phyloP scores from a whole-genome alignment of 2,329 filamentous ascomycete genomes.

The Aschersonia sp. region DNA sequence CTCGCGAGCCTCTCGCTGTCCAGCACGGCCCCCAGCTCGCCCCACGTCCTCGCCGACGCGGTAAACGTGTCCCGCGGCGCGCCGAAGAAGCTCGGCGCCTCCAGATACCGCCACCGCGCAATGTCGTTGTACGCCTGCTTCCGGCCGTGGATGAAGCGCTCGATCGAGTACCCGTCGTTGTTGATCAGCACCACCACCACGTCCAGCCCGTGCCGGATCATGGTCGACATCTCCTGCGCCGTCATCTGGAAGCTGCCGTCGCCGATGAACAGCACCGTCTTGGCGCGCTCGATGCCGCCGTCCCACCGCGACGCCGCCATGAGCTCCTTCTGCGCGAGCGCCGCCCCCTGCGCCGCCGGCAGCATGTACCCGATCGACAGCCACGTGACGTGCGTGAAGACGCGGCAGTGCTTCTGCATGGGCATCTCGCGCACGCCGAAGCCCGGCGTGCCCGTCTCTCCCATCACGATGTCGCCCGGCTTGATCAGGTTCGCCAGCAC shows the following conservation, averaged over 20 bases:
- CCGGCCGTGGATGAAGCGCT: slow-evolving; percentile 40
- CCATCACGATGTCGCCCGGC: slow-evolving; percentile 38
- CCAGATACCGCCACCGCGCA: slow-evolving; percentile 34
- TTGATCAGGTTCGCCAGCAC: slow-evolving; percentile 29
- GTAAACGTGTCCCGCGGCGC: slow-evolving; percentile 11
- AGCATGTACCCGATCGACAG: slow-evolving; percentile 48
- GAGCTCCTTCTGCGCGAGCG: slow-evolving; percentile 36
- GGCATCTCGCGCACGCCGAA: slow-evolving; percentile 36
- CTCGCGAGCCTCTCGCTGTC: neutral
- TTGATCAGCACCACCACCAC: slow-evolving; percentile 40
- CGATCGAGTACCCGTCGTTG: slow-evolving; percentile 45
- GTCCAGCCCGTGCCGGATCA: slow-evolving; percentile 38
- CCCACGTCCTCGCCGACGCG: slow-evolving; percentile 3
- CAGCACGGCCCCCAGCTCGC: slow-evolving; percentile 1
- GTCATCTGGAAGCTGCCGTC: slow-evolving; percentile 54
- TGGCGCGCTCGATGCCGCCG: slow-evolving; percentile 8
- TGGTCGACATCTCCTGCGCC: slow-evolving; percentile 49
- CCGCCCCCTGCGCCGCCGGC: slow-evolving; percentile 38
- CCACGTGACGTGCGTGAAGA: slow-evolving; percentile 40
- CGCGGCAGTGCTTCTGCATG: slow-evolving; percentile 30
- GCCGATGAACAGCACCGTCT: slow-evolving; percentile 42
- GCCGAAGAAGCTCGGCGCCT: slow-evolving; percentile 33
- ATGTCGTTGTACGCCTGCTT: slow-evolving; percentile 39
- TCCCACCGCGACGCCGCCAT: slow-evolving; percentile 6
- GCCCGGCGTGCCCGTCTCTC: slow-evolving; percentile 42